These are phyloP conservation scores for Babesia caballi DNA, from an alignment of 169 alveolate genomes.

Conservation along the genomic window DNA sequence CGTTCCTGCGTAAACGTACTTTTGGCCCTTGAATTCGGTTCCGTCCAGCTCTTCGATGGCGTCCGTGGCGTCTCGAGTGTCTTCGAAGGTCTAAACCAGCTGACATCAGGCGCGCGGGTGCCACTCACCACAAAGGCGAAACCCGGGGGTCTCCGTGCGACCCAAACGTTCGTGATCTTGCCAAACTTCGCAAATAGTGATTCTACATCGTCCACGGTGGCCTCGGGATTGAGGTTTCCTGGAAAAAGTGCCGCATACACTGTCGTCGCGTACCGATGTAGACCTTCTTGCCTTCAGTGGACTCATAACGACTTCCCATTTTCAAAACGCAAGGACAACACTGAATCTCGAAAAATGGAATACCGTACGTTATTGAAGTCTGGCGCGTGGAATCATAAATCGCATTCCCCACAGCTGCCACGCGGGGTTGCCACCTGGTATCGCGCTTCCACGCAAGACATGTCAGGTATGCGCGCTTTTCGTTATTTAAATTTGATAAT, in stretches of 20 bases:
- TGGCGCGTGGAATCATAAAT: no score
- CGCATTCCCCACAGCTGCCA: slow-evolving; percentile 15
- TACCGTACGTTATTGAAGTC: no score
- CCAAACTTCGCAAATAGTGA: slow-evolving; percentile 59
- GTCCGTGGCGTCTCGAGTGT: slow-evolving; percentile 58
- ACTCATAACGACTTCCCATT: slow-evolving; percentile 50
- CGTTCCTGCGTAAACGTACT: slow-evolving; percentile 6
- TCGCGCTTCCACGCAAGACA: no score
- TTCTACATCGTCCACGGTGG: slow-evolving; percentile 55
- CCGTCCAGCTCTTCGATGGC: slow-evolving; percentile 62
- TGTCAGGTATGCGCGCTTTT: no score
- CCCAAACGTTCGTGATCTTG: slow-evolving; percentile 56
- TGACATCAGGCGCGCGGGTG: neutral
- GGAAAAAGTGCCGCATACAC: neutral
- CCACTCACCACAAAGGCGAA: slow-evolving; percentile 62
- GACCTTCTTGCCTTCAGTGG: slow-evolving; percentile 42
- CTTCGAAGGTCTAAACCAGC: slow-evolving; percentile 51
- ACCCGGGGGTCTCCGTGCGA: slow-evolving; percentile 66
- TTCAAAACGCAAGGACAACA: neutral
- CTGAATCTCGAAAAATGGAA: neutral
- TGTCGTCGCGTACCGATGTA: slow-evolving; percentile 26
- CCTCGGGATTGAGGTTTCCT: slow-evolving; percentile 58
- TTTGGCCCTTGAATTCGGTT: slow-evolving; percentile 48
- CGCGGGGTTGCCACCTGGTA: no score
- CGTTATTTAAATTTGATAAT: no score